Base-by-base conservation (phyloP, 2,329 filamentous ascomycete species). In the Ophiostoma piceae region DNA sequence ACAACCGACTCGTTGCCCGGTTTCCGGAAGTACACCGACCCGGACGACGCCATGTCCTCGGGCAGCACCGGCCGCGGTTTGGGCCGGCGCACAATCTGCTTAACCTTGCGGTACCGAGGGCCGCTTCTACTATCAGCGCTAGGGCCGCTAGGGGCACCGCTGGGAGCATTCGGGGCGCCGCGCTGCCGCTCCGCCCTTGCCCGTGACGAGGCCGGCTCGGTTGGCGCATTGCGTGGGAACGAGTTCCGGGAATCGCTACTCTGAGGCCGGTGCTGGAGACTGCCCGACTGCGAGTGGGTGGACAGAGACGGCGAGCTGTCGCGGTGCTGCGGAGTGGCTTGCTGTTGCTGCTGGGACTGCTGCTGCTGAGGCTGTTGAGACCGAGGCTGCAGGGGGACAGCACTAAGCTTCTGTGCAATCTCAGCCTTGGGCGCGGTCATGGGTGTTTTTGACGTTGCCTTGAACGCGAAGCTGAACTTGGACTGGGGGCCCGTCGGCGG, bases 1-100 rank as follows among this genome's bases (percentile, higher is more conserved):
- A 98, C 90, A 0, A 98, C 94, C 0, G 94, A 98, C 77, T 96
- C 94, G 75, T 98, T 97, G n/a, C 94, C 94, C 1, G 94, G 94
- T 77, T 97, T 98, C 73, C 94, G 86, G 80, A 90, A 97, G 79
- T 96, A 98, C 3, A 98, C 93, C 0, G 94, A 97, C 65, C 94
- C 90, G 0, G 94, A 96, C 6, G 84, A 82, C 12, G 88, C 87
- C 75, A 94, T 87, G 41, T 97, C 92, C 32, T 88, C 81, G 0
- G 89, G 81, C 1, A 98, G 81, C 5, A 83, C 85, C 2, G 92
- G 92, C 68, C 89, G 88, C 66, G 88, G 83, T 76, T 93, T 95
- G 14, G 87, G 80, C 39, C 90, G 87, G 77, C 85, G 91, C 78
- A 91, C 84, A 2, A 87, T 87, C 79, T 86, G 90, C 76, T 86